These are phyloP conservation scores for Shiraia bambusicola DNA, from an alignment of 2,329 filamentous ascomycete species.

Conservation along the genomic window DNA sequence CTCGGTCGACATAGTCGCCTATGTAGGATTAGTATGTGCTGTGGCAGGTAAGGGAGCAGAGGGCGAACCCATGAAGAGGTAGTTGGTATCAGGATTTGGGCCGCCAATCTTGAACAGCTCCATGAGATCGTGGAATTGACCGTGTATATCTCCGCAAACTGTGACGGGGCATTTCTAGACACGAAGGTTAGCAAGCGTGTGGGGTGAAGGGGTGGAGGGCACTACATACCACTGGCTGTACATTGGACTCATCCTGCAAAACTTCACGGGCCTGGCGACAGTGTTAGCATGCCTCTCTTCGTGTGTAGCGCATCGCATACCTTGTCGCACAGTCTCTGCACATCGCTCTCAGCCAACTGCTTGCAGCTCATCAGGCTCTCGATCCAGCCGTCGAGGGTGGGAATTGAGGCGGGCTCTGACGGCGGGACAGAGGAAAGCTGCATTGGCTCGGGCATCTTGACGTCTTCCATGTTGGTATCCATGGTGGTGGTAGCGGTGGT, in stretches of 20 bases:
- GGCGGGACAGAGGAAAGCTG: constrained; percentile 68
- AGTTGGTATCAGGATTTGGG: constrained; percentile 97
- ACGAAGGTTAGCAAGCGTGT: constrained; percentile 19
- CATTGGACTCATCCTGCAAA: constrained; percentile 95
- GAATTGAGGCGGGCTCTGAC: constrained; percentile 84
- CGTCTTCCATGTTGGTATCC: constrained; percentile 99
- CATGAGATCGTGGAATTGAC: constrained; percentile 98
- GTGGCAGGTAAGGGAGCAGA: background rate
- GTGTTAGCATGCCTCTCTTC: constrained; percentile 14
- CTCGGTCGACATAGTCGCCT: constrained; percentile 98
- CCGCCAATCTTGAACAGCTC: constrained; percentile 99
- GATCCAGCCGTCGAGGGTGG: constrained; percentile 96
- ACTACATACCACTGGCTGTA: constrained; percentile 86
- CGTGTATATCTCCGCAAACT: constrained; percentile 98
- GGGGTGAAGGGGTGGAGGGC: background rate
- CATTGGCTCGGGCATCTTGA: constrained; percentile 78
- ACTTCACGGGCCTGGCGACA: constrained; percentile 80
- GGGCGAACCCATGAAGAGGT: constrained; percentile 88
- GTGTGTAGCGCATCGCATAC: constrained; percentile 50
- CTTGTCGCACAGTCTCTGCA: constrained; percentile 97
- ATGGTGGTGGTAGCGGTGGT: constrained; percentile 55
- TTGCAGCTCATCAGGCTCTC: constrained; percentile 98
- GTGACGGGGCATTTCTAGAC: constrained; percentile 89
- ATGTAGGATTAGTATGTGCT: constrained; percentile 19
- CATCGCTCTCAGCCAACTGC: constrained; percentile 90